These are phyloP conservation scores for Claviceps spartinae DNA, from an alignment of 2,329 filamentous ascomycete species.

Conservation along the genomic window DNA sequence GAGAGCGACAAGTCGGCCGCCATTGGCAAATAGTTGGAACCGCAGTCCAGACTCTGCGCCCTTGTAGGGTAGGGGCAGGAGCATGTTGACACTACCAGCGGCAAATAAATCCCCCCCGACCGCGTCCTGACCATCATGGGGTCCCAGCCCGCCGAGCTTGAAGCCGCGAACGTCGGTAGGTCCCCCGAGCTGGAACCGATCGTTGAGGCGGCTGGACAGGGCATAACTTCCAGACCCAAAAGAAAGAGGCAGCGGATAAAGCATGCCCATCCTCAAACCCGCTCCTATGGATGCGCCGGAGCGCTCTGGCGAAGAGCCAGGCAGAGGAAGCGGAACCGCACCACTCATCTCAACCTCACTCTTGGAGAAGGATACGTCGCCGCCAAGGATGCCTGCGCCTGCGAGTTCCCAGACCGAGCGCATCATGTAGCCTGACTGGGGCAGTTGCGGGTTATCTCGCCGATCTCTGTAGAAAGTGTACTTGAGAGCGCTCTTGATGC, in stretches of 20 bases:
- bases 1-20: conserved; percentile 69
- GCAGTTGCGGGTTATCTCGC: conserved; percentile 74
- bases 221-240: conserved; percentile 36
- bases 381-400: conserved; percentile 67
- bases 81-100: conserved; percentile 73
- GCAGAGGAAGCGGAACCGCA: conserved; percentile 60
- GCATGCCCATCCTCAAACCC: conserved; percentile 65
- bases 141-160: conserved; percentile 75
- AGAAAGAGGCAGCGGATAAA: conserved; percentile 66
- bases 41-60: conserved; percentile 75
- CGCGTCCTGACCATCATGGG: conserved; percentile 72
- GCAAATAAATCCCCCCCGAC: conserved; percentile 88
- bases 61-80: conserved; percentile 71
- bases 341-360: conserved; percentile 72
- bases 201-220: conserved; percentile 68
- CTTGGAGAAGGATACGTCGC: conserved; percentile 91
- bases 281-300: conserved; percentile 74
- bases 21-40: conserved; percentile 83
- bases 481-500: conserved; percentile 73
- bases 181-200: conserved; percentile 88
- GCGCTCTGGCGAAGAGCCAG: conserved; percentile 45
- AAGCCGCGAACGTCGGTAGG: conserved; percentile 93
- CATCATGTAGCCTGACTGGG: conserved; percentile 66
- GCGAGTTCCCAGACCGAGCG: conserved; percentile 74
- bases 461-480: conserved; percentile 71